Conservation (phyloP, 805 yeast genomes). For the Candida insectalens region DNA sequence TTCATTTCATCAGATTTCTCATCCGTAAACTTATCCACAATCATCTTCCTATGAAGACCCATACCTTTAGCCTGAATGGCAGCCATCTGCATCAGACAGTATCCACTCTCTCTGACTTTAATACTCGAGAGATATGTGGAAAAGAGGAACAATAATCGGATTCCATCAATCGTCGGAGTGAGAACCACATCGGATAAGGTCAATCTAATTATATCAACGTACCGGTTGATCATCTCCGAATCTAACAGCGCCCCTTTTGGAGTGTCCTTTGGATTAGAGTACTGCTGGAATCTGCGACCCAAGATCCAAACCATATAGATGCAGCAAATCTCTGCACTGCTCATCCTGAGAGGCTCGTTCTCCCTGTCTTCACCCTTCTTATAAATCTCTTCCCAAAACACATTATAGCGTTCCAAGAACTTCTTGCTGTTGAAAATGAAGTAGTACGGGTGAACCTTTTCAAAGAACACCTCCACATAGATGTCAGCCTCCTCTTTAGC, state of each 20-base stretch:
- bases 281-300: slow-evolving; percentile 25
- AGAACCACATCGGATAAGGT: slow-evolving; percentile 33
- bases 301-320: slow-evolving; percentile 38
- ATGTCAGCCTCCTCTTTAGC: slow-evolving; percentile 26
- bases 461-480: slow-evolving; percentile 30
- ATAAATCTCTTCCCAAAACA: slow-evolving; percentile 29
- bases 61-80: slow-evolving; percentile 37
- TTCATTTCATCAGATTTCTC: slow-evolving; percentile 30
- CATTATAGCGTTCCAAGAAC: slow-evolving; percentile 26
- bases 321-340: slow-evolving; percentile 30
- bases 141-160: slow-evolving; percentile 31
- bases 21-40: slow-evolving; percentile 24
- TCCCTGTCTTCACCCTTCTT: slow-evolving; percentile 6
- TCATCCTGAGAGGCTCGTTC: slow-evolving; percentile 13
- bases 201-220: slow-evolving; percentile 31
- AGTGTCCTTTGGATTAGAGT: slow-evolving; percentile 16
- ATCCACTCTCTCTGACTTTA: slow-evolving; percentile 38
- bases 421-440: slow-evolving; percentile 28
- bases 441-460: slow-evolving; percentile 34
- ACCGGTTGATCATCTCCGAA: slow-evolving; percentile 21
- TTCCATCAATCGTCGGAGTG: slow-evolving; percentile 35
- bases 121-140: slow-evolving; percentile 34
- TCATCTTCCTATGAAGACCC: slow-evolving; percentile 34
- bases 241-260: slow-evolving; percentile 14
- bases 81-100: slow-evolving; percentile 37